phyloP scores from a whole-genome alignment of 768 basidiomycete species.

The Paxillus ammoniavirescens region DNA sequence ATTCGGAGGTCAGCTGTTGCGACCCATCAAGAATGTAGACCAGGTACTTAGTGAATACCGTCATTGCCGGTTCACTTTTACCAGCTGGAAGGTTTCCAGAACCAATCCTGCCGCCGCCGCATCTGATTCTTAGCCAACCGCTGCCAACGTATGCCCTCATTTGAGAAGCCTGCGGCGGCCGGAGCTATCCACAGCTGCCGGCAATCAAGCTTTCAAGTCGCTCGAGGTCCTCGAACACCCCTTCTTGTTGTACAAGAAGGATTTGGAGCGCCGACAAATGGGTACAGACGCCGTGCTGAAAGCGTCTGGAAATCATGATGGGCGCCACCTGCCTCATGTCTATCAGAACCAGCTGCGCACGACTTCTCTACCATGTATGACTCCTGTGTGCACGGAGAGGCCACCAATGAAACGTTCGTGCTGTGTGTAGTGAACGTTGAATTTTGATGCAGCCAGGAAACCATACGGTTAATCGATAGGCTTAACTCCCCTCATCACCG shows the following conservation, averaged over 20 bases:
- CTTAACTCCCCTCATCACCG: neutral
- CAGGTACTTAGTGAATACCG: neutral
- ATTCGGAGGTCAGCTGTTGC: too few species aligned
- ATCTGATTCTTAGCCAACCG: neutral
- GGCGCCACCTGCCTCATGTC: conserved; percentile 29
- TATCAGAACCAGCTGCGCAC: neutral
- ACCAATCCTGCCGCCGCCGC: neutral
- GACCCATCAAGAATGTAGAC: too few species aligned
- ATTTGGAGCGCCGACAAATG: conserved; percentile 11
- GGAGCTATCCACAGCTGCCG: conserved; percentile 9
- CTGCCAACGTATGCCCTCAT: conserved; percentile 4
- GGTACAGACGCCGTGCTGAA: conserved; percentile 26
- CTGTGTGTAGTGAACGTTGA: neutral
- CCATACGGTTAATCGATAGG: neutral
- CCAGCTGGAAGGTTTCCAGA: conserved; percentile 10
- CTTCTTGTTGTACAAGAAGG: conserved; percentile 1
- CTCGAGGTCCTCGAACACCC: conserved; percentile 20
- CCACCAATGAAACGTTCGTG: neutral
- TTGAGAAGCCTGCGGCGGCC: conserved; percentile 14
- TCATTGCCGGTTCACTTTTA: conserved; percentile 5
- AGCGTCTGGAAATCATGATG: conserved; percentile 1
- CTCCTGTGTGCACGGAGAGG: neutral
- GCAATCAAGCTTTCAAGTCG: neutral
- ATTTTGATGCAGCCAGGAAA: conserved; percentile 3
- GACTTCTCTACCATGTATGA: neutral